Percentiles rank a stretch among this genome's conserved stretches.
Conservation (phyloP, 176 grass and related monocot species). For the Aegilops umbellulata region DNA sequence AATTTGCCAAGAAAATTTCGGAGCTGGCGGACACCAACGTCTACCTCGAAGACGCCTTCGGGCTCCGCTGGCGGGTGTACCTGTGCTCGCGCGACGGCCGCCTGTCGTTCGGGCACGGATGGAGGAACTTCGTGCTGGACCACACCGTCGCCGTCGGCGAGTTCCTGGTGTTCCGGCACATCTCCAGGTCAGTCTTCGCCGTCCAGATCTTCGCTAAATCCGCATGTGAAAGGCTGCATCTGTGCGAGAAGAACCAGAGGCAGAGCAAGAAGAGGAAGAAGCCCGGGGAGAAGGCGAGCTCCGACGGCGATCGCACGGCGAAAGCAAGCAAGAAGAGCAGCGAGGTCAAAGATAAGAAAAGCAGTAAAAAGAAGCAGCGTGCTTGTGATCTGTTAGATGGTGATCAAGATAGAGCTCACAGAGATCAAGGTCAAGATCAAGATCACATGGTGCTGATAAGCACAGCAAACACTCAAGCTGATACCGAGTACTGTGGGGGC, state of each 20-base stretch:
- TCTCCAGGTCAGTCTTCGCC: constrained; percentile 40
- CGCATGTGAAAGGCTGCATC: constrained; percentile 47
- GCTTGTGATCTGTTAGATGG: background rate
- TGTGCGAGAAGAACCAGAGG: constrained; percentile 47
- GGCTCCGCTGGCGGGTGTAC: constrained; percentile 45
- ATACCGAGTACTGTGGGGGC: background rate
- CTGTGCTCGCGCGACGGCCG: constrained; percentile 19
- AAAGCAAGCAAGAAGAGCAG: background rate
- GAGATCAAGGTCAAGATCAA: no score
- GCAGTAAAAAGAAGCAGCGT: constrained; percentile 16
- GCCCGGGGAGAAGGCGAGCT: background rate
- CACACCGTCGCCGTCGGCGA: constrained; percentile 53
- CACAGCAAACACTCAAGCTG: background rate
- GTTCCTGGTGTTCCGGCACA: constrained; percentile 64
- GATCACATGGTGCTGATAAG: no score
- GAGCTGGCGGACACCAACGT: constrained; percentile 36
- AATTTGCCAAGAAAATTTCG: constrained; percentile 41
- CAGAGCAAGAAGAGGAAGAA: constrained; percentile 58
- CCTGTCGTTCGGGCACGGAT: constrained; percentile 51
- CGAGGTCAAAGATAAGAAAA: background rate
- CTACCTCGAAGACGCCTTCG: constrained; percentile 51
- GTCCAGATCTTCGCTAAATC: constrained; percentile 62
- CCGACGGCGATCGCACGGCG: background rate
- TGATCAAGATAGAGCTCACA: background rate
- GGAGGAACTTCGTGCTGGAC: constrained; percentile 61